Percentiles rank a stretch among this genome's conserved stretches.
phyloP scores from a whole-genome alignment of 2,329 filamentous ascomycete genomes.

The Claviceps sp. region DNA sequence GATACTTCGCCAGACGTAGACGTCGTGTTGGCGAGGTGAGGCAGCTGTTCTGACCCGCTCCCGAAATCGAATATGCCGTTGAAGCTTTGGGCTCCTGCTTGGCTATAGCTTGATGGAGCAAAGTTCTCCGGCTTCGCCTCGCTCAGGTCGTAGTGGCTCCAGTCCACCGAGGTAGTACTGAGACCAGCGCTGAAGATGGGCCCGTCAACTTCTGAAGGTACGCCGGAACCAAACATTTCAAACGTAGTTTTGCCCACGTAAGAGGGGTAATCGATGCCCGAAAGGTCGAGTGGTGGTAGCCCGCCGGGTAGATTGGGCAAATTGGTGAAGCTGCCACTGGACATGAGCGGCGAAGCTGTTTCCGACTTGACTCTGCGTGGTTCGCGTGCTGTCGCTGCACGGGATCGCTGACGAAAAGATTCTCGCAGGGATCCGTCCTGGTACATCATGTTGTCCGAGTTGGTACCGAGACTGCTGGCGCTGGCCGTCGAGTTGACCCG shows the following conservation, averaged over 20 bases:
- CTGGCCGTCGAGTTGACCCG: conserved; percentile 46
- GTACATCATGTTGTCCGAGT: conserved; percentile 27
- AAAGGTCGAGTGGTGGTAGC: conserved; percentile 45
- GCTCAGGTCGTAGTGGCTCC: conserved; percentile 33
- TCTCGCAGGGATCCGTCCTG: conserved; percentile 22
- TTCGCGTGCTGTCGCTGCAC: conserved; percentile 27
- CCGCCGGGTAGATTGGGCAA: conserved; percentile 38
- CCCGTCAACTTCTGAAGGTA: conserved; percentile 37
- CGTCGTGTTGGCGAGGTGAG: conserved; percentile 40
- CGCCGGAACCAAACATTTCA: conserved; percentile 37
- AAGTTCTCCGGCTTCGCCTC: conserved; percentile 34
- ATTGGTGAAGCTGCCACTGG: conserved; percentile 35
- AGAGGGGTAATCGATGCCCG: conserved; percentile 37
- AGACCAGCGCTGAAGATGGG: conserved; percentile 51
- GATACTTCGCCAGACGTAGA: conserved; percentile 56
- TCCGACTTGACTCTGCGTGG: conserved; percentile 47
- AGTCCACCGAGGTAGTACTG: conserved; percentile 36
- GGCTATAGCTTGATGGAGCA: conserved; percentile 40
- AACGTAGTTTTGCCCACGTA: conserved; percentile 33
- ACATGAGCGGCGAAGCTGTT: conserved; percentile 44
- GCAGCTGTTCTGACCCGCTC: conserved; percentile 39
- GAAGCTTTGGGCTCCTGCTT: conserved; percentile 37
- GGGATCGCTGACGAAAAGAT: conserved; percentile 18
- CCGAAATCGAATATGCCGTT: conserved; percentile 37
- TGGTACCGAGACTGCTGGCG: conserved; percentile 32